Base-by-base conservation (phyloP, 148 eudicot genomes). In the Salicornia ramosissima region DNA sequence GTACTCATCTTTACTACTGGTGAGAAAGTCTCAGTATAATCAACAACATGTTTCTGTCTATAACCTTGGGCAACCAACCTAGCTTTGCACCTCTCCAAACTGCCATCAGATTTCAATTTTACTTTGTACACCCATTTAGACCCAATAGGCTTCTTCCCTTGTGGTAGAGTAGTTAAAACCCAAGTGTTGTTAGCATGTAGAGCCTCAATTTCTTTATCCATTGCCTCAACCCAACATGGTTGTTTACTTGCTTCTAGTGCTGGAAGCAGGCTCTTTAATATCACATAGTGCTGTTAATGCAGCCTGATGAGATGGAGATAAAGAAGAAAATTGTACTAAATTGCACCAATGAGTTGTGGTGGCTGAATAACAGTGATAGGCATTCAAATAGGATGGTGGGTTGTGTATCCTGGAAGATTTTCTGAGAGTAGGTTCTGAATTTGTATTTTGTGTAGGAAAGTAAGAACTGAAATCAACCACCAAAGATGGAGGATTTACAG, bases 231-330 rank as follows among this genome's bases (percentile, higher is more conserved):
- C 70, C 58, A 67, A 19, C 2, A 10, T 0, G 16, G 26, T 18
- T 29, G 15, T 1, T 18, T 18, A 0, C 11, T 0, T 9, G 58
- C 70, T 16, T 67, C 42, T 8, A 24, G 6, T n/a, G 31, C 30
- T 49, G 18, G 3, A 25, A 5, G 0, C 11, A 16, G 58, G 70
- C 19, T 49, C 43, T 1, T 28, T 0, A 5, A 6, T 6, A 0
- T 7, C 10, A 5, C 8, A 0, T 0, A 51, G 1, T 1, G 0
- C 13, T n/a, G 11, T 2, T 0, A 28, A 1, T 1, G 1, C 0
- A 0, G 3, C 0, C 1, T 36, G 21, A 22, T 1, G 8, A 29
- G 7, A 1, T 0, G 5, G 1, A 19, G 49, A 10, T 1, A 68
- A n/a, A 8, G 11, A 6, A 53, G 19, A 2, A 30, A 3, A 52